phyloP scores from a whole-genome alignment of 148 eudicot species.

The Chenopodium album region DNA sequence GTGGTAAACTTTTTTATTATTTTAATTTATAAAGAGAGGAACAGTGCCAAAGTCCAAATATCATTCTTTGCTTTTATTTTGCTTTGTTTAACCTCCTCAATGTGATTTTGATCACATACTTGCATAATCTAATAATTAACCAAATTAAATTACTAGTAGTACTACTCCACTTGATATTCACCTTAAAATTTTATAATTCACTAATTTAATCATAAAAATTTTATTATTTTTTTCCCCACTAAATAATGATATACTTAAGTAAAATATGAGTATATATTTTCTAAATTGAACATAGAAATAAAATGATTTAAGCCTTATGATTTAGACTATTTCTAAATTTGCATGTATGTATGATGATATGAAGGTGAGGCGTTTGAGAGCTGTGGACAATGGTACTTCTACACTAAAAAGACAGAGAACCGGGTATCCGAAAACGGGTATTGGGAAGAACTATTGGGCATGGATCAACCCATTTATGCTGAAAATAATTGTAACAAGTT shows the following conservation, averaged over 20 bases:
- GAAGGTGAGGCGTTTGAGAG: conserved; percentile 19
- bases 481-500: conserved; percentile 6
- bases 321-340: too few relatives aligned
- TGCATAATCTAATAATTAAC: not conserved
- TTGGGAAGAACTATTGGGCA: conserved; percentile 14
- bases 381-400: conserved; percentile 24
- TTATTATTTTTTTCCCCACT: too few relatives aligned
- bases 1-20: not conserved
- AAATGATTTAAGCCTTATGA: too few relatives aligned
- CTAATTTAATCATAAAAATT: too few relatives aligned
- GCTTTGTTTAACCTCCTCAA: not conserved
- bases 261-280: too few relatives aligned
- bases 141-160: too few relatives aligned
- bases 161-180: too few relatives aligned
- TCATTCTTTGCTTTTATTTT: too few relatives aligned
- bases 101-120: not conserved
- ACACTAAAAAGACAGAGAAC: conserved; percentile 17
- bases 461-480: conserved; percentile 19
- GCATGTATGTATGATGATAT: not conserved
- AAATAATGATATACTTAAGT: too few relatives aligned
- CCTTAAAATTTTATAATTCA: too few relatives aligned
- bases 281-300: too few relatives aligned
- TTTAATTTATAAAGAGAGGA: not conserved
- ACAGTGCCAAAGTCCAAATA: not conserved
- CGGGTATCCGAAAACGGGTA: conserved; percentile 15